A percentile compares a stretch with the other conserved stretches of the same genome.
Conservation (phyloP, 1,139 yeast species). For the Saccharomyces hybrid region DNA sequence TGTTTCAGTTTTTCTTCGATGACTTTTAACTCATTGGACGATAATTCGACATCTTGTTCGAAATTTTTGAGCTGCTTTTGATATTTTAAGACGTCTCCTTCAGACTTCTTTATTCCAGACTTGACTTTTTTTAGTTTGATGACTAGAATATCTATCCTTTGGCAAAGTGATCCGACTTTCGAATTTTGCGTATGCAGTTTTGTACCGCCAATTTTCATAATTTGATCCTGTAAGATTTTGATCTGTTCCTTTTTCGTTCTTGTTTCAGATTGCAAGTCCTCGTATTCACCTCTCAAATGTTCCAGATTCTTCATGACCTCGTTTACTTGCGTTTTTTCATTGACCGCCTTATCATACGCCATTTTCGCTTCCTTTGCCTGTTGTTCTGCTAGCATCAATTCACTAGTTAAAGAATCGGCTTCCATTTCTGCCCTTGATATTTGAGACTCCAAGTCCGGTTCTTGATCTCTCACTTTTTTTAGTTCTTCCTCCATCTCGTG, state of each 20-base stretch:
- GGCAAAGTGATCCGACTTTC: constrained; percentile 69
- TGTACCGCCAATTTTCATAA: constrained; percentile 90
- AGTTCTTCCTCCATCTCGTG: constrained; percentile 56
- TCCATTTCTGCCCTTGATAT: constrained; percentile 59
- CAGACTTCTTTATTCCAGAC: constrained; percentile 54
- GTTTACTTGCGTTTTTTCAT: constrained; percentile 35
- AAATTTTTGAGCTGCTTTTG: constrained; percentile 53
- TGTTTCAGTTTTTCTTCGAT: constrained; percentile 32
- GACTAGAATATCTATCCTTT: constrained; percentile 54
- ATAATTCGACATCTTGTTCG: constrained; percentile 34
- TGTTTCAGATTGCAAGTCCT: constrained; percentile 47
- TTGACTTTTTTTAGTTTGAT: constrained; percentile 58
- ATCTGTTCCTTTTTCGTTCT: constrained; percentile 53
- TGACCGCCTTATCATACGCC: constrained; percentile 10
- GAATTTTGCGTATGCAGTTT: constrained; percentile 73
- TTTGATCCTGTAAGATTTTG: constrained; percentile 57
- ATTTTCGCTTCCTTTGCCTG: constrained; percentile 11
- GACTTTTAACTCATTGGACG: constrained; percentile 33
- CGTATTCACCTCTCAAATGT: constrained; percentile 20
- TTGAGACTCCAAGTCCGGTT: constrained; percentile 63
- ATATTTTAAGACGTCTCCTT: constrained; percentile 57
- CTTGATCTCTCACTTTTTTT: constrained; percentile 50
- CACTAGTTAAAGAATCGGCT: constrained; percentile 44
- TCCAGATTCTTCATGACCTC: constrained; percentile 33
- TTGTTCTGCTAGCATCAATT: constrained; percentile 29